phyloP scores from a whole-genome alignment of 495 filamentous ascomycete species.

The Staphylotrichum tortipilum region DNA sequence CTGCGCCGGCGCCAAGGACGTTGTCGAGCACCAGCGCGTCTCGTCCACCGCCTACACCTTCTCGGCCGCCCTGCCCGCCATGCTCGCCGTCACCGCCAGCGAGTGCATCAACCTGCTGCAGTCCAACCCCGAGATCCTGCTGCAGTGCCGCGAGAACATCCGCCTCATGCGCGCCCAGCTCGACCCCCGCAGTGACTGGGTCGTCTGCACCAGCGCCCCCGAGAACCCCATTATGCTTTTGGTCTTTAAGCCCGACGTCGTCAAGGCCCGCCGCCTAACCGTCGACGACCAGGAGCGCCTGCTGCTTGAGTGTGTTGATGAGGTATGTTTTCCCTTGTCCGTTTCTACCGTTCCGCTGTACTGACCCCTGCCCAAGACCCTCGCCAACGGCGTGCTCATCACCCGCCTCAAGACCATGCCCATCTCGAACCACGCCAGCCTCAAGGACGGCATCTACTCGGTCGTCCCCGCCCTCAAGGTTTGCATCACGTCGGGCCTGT shows the following conservation, averaged over 20 bases:
- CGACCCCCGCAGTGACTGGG: conserved; percentile 90
- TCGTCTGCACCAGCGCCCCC: conserved; percentile 64
- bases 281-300: conserved; percentile 73
- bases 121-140: conserved; percentile 67
- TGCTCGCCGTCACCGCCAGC: conserved; percentile 88
- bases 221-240: conserved; percentile 86
- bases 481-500: conserved; percentile 76
- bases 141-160: conserved; percentile 70
- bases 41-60: conserved; percentile 85
- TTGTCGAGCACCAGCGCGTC: conserved; percentile 92
- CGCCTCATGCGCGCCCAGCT: conserved; percentile 75
- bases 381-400: conserved; percentile 81
- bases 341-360: neutral
- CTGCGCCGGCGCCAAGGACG: conserved; percentile 80
- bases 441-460: conserved; percentile 55
- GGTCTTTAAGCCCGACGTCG: conserved; percentile 74
- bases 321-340: conserved; percentile 49
- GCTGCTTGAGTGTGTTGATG: conserved; percentile 85
- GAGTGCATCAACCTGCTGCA: conserved; percentile 80
- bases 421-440: conserved; percentile 42
- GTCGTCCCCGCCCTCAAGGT: conserved; percentile 78
- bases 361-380: conserved; percentile 37
- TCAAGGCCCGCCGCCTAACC: conserved; percentile 57
- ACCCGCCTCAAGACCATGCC: conserved; percentile 74
- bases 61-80: conserved; percentile 86